Evolutionary conservation across 2,329 filamentous ascomycete species (phyloP).

Genomic region (Fusarium xylarioides): DNA sequence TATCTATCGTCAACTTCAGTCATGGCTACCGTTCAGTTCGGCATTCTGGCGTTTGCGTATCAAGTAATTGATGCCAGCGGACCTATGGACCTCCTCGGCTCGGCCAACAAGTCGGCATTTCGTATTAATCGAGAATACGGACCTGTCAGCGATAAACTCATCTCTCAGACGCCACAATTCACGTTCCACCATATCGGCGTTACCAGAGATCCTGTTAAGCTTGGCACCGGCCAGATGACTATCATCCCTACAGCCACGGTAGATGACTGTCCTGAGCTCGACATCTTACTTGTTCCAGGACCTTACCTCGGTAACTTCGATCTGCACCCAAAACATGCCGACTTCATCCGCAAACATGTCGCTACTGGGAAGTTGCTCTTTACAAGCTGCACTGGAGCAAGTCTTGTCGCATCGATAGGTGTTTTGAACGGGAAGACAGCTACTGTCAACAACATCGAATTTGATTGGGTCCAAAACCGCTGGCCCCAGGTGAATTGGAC

Average conservation of each 20-base stretch:
- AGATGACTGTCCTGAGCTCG: background rate
- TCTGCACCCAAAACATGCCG: background rate
- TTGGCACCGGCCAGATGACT: background rate
- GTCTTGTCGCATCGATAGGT: background rate
- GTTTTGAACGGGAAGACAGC: background rate
- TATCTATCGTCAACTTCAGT: rapidly evolving
- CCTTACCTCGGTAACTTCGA: background rate
- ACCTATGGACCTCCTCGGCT: background rate
- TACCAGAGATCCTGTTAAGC: background rate
- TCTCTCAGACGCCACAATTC: background rate
- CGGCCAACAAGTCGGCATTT: background rate
- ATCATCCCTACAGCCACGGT: background rate
- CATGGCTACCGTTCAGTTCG: background rate
- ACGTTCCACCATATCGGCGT: background rate
- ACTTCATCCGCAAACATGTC: background rate
- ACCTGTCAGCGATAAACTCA: background rate
- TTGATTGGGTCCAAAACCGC: background rate
- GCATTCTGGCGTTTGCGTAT: background rate
- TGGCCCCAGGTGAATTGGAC: background rate
- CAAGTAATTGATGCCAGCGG: background rate
- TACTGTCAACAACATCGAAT: background rate
- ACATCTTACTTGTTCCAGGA: background rate
- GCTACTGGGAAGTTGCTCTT: background rate
- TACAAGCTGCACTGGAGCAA: background rate
- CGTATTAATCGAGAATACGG: background rate